Conservation (phyloP, 805 yeast species). For the Candida tammaniensis region DNA sequence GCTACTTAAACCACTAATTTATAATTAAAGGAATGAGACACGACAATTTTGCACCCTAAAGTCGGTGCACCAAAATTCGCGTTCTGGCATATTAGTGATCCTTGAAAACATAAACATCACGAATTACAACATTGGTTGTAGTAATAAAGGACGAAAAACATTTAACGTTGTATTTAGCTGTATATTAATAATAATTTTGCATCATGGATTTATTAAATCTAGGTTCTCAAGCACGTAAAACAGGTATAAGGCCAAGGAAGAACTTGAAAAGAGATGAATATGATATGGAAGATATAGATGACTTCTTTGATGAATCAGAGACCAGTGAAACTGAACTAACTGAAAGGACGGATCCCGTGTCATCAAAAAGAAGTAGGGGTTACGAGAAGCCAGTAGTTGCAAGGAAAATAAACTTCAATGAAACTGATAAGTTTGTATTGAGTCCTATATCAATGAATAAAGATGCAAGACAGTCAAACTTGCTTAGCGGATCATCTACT, state of each 20-base stretch:
- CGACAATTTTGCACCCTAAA: not conserved
- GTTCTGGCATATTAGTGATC: constrained; percentile 1
- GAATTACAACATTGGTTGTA: no score
- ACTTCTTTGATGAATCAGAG: constrained; percentile 53
- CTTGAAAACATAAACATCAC: constrained; percentile 2
- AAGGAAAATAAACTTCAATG: constrained; percentile 34
- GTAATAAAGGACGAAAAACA: no score
- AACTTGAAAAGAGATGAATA: constrained; percentile 52
- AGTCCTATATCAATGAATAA: constrained; percentile 23
- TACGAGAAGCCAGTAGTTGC: constrained; percentile 17
- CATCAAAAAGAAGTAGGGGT: constrained; percentile 1
- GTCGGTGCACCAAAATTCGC: no score
- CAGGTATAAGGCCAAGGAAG: constrained; percentile 52
- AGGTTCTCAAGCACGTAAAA: constrained; percentile 66
- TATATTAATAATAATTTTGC: no score
- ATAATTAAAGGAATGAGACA: no score
- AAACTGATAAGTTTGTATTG: constrained; percentile 27
- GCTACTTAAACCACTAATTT: no score
- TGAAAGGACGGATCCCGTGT: not conserved
- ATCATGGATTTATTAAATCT: constrained; percentile 42
- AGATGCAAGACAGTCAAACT: not conserved
- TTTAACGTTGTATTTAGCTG: no score
- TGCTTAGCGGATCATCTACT: no score
- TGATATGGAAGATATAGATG: constrained; percentile 68
- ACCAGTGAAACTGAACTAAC: constrained; percentile 6